Percentiles rank a stretch among this genome's conserved stretches.
phyloP scores from a whole-genome alignment of 495 filamentous ascomycete genomes.

The Neurospora sp. region DNA sequence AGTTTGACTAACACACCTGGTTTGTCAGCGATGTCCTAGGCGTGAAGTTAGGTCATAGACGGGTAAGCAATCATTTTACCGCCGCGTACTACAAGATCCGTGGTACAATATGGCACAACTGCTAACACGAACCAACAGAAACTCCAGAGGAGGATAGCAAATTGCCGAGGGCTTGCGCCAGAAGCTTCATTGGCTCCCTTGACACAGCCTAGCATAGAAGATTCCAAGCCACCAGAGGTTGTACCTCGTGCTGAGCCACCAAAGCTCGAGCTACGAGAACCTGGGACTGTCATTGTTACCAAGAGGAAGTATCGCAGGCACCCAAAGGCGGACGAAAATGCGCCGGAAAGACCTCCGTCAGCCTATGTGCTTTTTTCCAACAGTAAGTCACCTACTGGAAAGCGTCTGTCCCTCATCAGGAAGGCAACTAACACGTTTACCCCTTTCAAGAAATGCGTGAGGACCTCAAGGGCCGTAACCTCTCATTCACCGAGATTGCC shows the following conservation, averaged over 20 bases:
- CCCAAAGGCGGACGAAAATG: constrained; percentile 73
- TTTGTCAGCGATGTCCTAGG: constrained; percentile 48
- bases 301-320: constrained; percentile 73
- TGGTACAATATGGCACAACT: background rate
- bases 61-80: constrained; percentile 38
- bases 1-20: constrained; percentile 5
- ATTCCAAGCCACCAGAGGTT: constrained; percentile 18
- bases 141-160: constrained; percentile 42
- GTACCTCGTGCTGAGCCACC: constrained; percentile 17
- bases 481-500: constrained; percentile 73
- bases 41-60: constrained; percentile 69
- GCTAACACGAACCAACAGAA: constrained; percentile 25
- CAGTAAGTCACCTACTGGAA: constrained; percentile 38
- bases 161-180: constrained; percentile 47
- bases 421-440: background rate
- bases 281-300: constrained; percentile 14
- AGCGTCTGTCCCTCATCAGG: background rate
- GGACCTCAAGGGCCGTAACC: constrained; percentile 56
- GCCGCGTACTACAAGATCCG: background rate
- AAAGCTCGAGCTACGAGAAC: constrained; percentile 27
- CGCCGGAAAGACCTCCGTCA: constrained; percentile 65
- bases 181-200: constrained; percentile 32
- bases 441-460: constrained; percentile 54
- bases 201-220: constrained; percentile 29
- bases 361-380: constrained; percentile 81